Base-by-base conservation (phyloP, 163 green algal species). In the Prototheca wickerhamii region DNA sequence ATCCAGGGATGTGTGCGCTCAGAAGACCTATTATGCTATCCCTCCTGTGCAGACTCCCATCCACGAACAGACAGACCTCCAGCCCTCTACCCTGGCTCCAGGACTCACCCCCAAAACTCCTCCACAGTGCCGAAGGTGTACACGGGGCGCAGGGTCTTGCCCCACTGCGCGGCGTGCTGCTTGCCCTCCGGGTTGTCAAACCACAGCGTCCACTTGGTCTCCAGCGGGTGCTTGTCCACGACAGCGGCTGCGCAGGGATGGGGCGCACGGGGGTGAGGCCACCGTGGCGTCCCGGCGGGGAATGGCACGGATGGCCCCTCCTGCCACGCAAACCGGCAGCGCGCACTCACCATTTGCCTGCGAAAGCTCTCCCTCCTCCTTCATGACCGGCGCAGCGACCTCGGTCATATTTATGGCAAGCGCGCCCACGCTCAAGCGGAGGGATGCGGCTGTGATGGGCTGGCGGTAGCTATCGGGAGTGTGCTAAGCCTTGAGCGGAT, bases 61-160 rank as follows among this genome's bases (percentile, higher is more conserved):
- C n/a, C n/a, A n/a, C n/a, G n/a, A n/a, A n/a, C n/a, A n/a, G n/a
- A n/a, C n/a, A n/a, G 37, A 54, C 6, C 0, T 25, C 18, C 23
- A 25, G 26, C 18, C 18, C 12, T 54, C 46, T 18, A 25, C 46
- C 1, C 18, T 25, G 46, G 12, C 1, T 17, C 33, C 5, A 18
- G 4, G 20, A 83, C 89, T 56, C 76, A 97, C 91, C 92, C 94
- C 93, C 93, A 99, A 64, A 99, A 99, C 67, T 98, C 93, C 77
- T 99, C 93, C n/a, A 98, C 91, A n/a, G 87, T 96, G 68, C 87
- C 79, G 70, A 98, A 98, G 0, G 93, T 95, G 77, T 94, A 96
- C 7, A 99, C 89, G 7, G 78, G 61, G 34, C 89, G 78, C 55
- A 98, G 72, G 4, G 89, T 92, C 60, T 93, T 81, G 3, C 93